Evolutionary conservation across 345 rosid genomes (phyloP), one percentile per base, ranked within the genome.

Genomic region (Salix exigua): DNA sequence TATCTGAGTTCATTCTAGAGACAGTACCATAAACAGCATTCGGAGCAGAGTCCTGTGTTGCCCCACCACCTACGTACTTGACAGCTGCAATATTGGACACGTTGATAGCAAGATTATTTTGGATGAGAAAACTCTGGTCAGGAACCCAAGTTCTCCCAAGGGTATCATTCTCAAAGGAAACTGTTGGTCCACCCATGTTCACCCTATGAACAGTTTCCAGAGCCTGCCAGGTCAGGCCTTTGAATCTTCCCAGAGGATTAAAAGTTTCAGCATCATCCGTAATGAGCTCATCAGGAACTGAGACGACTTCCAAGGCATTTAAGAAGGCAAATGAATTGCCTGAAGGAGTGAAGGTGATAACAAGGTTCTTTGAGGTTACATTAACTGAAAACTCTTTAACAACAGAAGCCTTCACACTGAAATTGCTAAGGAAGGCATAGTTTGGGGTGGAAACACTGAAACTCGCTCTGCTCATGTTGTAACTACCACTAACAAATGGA

Each of bases 121-220:
- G 71, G 0, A 76, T 23, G 4, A 88, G 83, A 81, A 81, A 93
- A 69, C 40, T 77, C 8, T 79, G 77, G 73, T 91, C 99, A 1
- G 93, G 84, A 74, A 88, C 84, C 99, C 99, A 95, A 81, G 85
- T 93, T 74, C 99, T 85, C 73, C 88, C 83, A 44, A 95, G 92
- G 23, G 93, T 85, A 78, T 95, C 99, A 65, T 86, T 88, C n/a
- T 25, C 72, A 28, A 79, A 78, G 18, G 91, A 79, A 55, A 95
- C 82, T 2, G 75, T 58, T 0, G 89, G 79, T 53, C 99, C 99
- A 4, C 99, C 99, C 99, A 95, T 93, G 82, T 95, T 95, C 75
- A 93, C 86, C 79, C 99, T 90, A 78, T 82, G 71, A 62, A 88
- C 89, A 0, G 94, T 91, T 88, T 95, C 91, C 21, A 91, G 79